Evolutionary conservation across 805 yeast genomes (phyloP).

Genomic region (Saturnispora sanitii): DNA sequence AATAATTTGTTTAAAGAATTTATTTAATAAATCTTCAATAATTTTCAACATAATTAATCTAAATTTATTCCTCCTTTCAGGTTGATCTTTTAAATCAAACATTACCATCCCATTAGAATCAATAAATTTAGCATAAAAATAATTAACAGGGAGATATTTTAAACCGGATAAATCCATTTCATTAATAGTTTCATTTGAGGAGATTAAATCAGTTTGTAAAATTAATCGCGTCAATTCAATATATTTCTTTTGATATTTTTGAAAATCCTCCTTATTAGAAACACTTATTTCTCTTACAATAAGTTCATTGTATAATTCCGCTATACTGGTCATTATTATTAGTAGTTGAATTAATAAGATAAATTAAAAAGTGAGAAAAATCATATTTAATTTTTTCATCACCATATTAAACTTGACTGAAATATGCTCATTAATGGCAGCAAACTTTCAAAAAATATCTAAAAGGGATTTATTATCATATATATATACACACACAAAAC

Average conservation of each 20-base stretch:
- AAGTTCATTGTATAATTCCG: neutral
- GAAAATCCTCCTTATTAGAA: slow-evolving; percentile 7
- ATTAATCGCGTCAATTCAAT: slow-evolving; percentile 6
- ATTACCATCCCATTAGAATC: slow-evolving; percentile 13
- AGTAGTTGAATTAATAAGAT: too few species aligned
- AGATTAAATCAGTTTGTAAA: slow-evolving; percentile 7
- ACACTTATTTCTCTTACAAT: neutral
- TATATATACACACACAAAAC: too few species aligned
- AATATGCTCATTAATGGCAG: neutral
- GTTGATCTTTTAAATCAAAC: slow-evolving; percentile 5
- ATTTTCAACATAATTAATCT: slow-evolving; percentile 11
- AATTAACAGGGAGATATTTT: slow-evolving; percentile 2
- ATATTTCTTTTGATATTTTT: slow-evolving; percentile 10
- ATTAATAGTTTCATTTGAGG: slow-evolving; percentile 11
- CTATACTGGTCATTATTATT: neutral
- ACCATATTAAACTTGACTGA: too few species aligned
- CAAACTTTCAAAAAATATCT: neutral
- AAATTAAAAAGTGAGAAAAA: neutral
- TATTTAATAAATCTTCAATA: slow-evolving; percentile 8
- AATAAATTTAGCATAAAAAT: slow-evolving; percentile 11
- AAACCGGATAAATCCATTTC: slow-evolving; percentile 7
- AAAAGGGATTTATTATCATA: too few species aligned
- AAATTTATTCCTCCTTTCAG: slow-evolving; percentile 9
- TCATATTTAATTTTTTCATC: too few species aligned
- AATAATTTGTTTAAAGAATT: neutral